Conservation (phyloP, 2,329 filamentous ascomycete genomes). For the Nigrospora osmanthi region DNA sequence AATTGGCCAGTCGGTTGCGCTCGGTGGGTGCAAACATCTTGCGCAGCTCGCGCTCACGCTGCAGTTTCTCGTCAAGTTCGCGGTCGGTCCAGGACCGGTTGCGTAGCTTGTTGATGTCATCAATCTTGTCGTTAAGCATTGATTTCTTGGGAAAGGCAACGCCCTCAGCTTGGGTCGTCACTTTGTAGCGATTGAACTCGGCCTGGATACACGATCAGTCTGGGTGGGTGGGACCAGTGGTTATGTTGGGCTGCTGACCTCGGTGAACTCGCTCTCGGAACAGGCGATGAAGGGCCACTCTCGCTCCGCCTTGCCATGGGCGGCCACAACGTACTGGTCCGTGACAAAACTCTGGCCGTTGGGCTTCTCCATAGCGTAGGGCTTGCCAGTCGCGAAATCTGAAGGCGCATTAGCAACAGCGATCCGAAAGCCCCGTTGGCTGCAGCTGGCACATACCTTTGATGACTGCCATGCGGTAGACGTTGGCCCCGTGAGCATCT, state of each 20-base stretch:
- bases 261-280: constrained; percentile 79
- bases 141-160: constrained; percentile 67
- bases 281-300: constrained; percentile 87
- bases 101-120: constrained; percentile 72
- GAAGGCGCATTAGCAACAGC: constrained; percentile 13
- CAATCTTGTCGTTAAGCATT: constrained; percentile 62
- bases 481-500: constrained; percentile 62
- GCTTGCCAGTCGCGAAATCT: constrained; percentile 72
- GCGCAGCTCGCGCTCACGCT: constrained; percentile 60
- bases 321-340: constrained; percentile 74
- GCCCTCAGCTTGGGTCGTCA: constrained; percentile 64
- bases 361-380: constrained; percentile 71
- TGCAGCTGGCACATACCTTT: constrained; percentile 52
- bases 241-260: constrained; percentile 40
- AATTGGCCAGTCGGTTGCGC: constrained; percentile 57
- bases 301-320: constrained; percentile 75
- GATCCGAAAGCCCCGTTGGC: not conserved
- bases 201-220: constrained; percentile 31
- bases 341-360: constrained; percentile 74
- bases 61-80: constrained; percentile 74
- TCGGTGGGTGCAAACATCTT: constrained; percentile 59
- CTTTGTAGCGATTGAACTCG: constrained; percentile 77
- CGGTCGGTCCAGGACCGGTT: constrained; percentile 75
- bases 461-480: constrained; percentile 84
- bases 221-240: not conserved